Conservation (phyloP, 176 grass and related monocot genomes). For the Saccharum spontaneum region DNA sequence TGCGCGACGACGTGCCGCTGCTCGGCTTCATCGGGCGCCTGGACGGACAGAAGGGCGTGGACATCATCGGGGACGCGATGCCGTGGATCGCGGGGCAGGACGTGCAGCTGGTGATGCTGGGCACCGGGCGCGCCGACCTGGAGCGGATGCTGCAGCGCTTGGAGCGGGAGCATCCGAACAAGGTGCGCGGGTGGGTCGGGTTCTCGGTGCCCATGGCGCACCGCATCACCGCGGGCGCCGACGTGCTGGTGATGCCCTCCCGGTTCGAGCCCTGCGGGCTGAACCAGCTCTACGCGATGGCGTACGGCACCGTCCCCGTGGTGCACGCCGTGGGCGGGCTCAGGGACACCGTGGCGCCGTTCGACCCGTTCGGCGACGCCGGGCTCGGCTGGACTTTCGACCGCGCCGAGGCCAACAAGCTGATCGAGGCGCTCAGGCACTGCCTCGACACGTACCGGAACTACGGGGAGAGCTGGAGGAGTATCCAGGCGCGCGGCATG, state of each 20-base stretch:
- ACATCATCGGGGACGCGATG: slow-evolving; percentile 85
- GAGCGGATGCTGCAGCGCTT: slow-evolving; percentile 66
- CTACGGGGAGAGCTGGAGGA: slow-evolving; percentile 74
- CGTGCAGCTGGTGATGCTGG: slow-evolving; percentile 88
- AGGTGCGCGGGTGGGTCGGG: slow-evolving; percentile 77
- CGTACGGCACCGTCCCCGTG: slow-evolving; percentile 84
- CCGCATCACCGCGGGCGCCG: slow-evolving; percentile 81
- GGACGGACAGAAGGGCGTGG: slow-evolving; percentile 86
- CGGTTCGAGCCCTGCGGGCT: slow-evolving; percentile 93
- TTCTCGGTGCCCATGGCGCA: slow-evolving; percentile 87
- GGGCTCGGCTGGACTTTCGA: slow-evolving; percentile 91
- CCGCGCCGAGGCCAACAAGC: slow-evolving; percentile 63
- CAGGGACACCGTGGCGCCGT: slow-evolving; percentile 72
- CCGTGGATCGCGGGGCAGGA: slow-evolving; percentile 86
- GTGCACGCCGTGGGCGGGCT: slow-evolving; percentile 94
- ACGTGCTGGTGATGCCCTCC: slow-evolving; percentile 88
- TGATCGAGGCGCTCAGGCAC: slow-evolving; percentile 65
- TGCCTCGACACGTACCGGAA: slow-evolving; percentile 74
- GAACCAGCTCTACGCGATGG: slow-evolving; percentile 94
- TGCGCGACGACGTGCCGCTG: slow-evolving; percentile 60
- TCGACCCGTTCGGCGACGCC: slow-evolving; percentile 60
- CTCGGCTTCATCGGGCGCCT: slow-evolving; percentile 83
- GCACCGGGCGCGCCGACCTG: slow-evolving; percentile 70
- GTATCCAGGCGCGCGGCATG: slow-evolving; percentile 73
- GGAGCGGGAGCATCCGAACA: slow-evolving; percentile 47